Evolutionary conservation across 176 grass and related monocot genomes (phyloP).

Genomic region (Bolboschoenus planiculmis): DNA sequence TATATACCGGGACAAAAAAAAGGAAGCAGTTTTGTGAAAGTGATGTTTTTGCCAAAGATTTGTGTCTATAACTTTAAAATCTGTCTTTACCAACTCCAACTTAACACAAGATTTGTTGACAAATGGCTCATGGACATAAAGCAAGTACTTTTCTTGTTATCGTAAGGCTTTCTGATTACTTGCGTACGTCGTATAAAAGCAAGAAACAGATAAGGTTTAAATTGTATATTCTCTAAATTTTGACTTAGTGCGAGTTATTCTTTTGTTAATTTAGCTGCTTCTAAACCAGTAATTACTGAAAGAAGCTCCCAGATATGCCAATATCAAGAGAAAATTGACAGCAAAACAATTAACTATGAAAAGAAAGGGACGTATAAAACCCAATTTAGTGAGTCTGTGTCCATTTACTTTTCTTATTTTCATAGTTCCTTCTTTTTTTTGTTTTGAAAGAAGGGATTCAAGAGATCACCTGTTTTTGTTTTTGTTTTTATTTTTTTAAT

Average conservation of each 20-base stretch:
- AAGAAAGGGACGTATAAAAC: background rate
- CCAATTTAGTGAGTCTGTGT: background rate
- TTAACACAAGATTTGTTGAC: constrained; percentile 6
- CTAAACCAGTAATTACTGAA: constrained; percentile 1
- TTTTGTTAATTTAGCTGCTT: background rate
- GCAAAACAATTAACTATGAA: background rate
- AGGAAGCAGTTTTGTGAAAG: constrained; percentile 9
- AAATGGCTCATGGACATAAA: background rate
- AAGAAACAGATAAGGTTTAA: background rate
- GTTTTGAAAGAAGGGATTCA: background rate
- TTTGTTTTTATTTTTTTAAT: background rate
- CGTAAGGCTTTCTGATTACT: background rate
- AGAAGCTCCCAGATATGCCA: background rate
- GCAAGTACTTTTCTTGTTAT: background rate
- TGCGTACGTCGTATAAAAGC: background rate
- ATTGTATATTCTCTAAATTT: background rate
- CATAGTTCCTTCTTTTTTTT: background rate
- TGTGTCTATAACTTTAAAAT: background rate
- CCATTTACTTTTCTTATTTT: background rate
- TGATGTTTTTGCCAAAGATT: constrained; percentile 6
- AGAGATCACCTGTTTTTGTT: background rate
- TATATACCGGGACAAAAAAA: background rate
- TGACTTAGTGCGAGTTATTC: background rate
- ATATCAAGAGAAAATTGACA: background rate
- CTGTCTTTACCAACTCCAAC: constrained; percentile 26